A percentile compares a stretch with the other conserved stretches of the same genome.
phyloP scores from a whole-genome alignment of 1,284 basidiomycete genomes.

The Tylopilus orsonianus region DNA sequence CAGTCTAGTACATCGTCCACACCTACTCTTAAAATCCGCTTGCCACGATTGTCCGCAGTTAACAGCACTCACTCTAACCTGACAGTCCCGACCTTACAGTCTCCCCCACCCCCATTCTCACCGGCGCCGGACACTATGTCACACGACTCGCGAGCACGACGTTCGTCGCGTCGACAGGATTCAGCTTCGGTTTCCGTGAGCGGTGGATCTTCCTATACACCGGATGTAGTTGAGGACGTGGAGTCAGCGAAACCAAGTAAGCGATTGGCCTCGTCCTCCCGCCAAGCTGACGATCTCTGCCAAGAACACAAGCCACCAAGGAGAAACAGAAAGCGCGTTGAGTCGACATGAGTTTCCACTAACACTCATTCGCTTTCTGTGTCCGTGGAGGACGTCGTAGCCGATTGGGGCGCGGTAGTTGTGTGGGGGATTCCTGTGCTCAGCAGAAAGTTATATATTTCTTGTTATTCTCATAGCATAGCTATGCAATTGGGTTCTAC shows the following conservation, averaged over 20 bases:
- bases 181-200: conserved; percentile 35
- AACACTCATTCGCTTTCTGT: not conserved
- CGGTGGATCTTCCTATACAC: conserved; percentile 33
- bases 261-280: conserved; percentile 1
- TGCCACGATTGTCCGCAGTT: conserved; percentile 34
- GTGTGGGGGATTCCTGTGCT: conserved; percentile 23
- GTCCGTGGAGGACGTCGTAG: conserved; percentile 2
- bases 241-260: conserved; percentile 32
- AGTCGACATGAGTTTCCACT: conserved; percentile 13
- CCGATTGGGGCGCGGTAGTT: not conserved
- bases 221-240: conserved; percentile 29
- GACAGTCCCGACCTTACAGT: conserved; percentile 22
- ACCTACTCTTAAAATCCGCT: conserved; percentile 36
- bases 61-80: conserved; percentile 26
- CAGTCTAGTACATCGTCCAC: conserved; percentile 34
- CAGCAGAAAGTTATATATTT: conserved; percentile 25
- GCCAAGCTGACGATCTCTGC: conserved; percentile 3
- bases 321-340: conserved; percentile 25
- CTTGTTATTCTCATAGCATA: conserved; percentile 25
- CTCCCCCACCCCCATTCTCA: conserved; percentile 22
- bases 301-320: conserved; percentile 28
- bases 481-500: conserved; percentile 1
- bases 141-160: conserved; percentile 31
- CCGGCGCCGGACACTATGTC: conserved; percentile 26
- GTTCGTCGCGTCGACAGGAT: conserved; percentile 29